Evolutionary conservation across 163 green algal species (phyloP).

Genomic region (Scenedesmus sp.): DNA sequence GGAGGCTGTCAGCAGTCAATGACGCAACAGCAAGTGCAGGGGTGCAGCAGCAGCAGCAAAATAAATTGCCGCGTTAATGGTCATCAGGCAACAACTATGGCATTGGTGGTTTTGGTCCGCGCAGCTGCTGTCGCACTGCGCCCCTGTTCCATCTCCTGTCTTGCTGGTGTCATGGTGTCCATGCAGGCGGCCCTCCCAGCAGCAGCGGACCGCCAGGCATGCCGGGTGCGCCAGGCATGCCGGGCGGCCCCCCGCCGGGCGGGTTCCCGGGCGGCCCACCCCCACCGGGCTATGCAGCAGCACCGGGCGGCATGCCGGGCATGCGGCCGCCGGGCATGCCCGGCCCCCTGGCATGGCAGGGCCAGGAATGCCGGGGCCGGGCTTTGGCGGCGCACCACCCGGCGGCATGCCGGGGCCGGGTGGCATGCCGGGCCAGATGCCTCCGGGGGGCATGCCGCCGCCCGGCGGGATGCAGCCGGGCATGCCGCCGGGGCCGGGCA

Average conservation of each 20-base stretch:
- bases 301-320: constrained; percentile 6
- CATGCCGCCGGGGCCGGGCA: background rate
- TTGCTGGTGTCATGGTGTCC: background rate
- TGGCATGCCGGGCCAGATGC: background rate
- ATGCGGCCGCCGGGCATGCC: constrained; percentile 18
- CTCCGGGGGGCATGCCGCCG: constrained; percentile 2
- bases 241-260: constrained; percentile 5
- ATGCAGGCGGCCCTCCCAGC: background rate
- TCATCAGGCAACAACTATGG: no score
- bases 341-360: constrained; percentile 22
- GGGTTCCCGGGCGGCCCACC: background rate
- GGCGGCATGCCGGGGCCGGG: constrained; percentile 16
- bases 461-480: background rate
- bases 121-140: background rate
- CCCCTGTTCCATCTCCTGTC: no score
- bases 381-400: background rate
- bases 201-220: constrained; percentile 8
- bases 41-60: background rate
- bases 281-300: background rate
- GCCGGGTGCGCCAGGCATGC: background rate
- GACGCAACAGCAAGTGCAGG: background rate
- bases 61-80: no score
- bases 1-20: background rate
- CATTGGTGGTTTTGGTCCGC: background rate
- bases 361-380: constrained; percentile 5